These are phyloP conservation scores for Tetrapisispora taiwanensis DNA, from an alignment of 805 yeast genomes.

Conservation along the genomic window DNA sequence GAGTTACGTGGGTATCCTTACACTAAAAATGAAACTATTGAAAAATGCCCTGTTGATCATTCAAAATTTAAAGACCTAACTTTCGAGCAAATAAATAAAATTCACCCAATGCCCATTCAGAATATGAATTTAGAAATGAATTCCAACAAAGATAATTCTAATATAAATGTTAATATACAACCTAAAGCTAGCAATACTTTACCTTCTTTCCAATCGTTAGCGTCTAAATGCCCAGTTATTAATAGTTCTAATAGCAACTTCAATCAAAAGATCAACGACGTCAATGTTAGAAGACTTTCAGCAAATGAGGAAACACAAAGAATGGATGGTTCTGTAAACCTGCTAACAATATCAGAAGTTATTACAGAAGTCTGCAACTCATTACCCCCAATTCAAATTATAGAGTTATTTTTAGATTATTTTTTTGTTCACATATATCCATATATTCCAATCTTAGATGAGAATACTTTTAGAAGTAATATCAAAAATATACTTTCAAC, in stretches of 20 bases:
- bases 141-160: too few species aligned
- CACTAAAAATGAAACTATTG: neutral
- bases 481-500: conserved; percentile 2
- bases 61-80: neutral
- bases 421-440: conserved; percentile 53
- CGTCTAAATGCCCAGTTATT: conserved; percentile 23
- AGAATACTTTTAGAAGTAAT: conserved; percentile 30
- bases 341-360: neutral
- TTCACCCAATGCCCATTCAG: neutral
- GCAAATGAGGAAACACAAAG: neutral
- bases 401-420: conserved; percentile 47
- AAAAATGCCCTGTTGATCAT: conserved; percentile 2
- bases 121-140: too few species aligned
- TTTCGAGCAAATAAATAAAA: neutral
- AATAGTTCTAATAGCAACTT: conserved; percentile 7
- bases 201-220: conserved; percentile 20
- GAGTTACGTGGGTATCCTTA: neutral
- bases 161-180: too few species aligned
- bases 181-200: conserved; percentile 1
- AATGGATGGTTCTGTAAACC: neutral
- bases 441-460: conserved; percentile 59
- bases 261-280: neutral
- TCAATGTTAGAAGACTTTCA: neutral
- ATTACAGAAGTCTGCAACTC: conserved; percentile 21
- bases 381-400: conserved; percentile 44